Evolutionary conservation across 805 yeast genomes (phyloP), one percentile per base, ranked within the genome.

Genomic region (Phaffomyces opuntiae): DNA sequence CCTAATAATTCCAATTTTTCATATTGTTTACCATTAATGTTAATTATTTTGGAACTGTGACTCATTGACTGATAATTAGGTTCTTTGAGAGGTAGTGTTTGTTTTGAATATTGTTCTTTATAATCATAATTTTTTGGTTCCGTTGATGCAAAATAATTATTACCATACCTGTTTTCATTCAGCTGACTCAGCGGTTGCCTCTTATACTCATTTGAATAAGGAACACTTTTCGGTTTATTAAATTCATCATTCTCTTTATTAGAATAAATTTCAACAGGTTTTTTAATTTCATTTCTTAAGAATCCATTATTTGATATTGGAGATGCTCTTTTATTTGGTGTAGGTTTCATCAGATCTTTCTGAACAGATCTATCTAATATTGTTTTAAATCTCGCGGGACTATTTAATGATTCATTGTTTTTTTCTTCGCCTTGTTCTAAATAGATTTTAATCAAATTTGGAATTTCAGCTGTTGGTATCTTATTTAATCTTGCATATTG

Each of bases 1-100:
- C 97, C 98, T 17, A 90, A 62, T 13, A 86, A 68, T 57, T 88
- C 96, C 26, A 86, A 65, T 46, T 83, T 75, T 55, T 83, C 90
- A 59, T 86, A 91, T 38, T 73, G 73, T 32, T 72, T 72, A 2
- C 76, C 80, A 60, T 88, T 86, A 1, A 83, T 75, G 8, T 56
- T 53, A 6, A 74, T 58, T 2, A 62, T 46, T 24, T 51, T 56
- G 7, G 60, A 49, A 5, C 45, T 50, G 3, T 55, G 49, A 5
- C 48, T 42, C 19, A 40, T 16, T 27, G 48, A 42, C 4, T 56
- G 47, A 4, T 51, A 49, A 26, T 57, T 60, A 1, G 60, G 53
- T 9, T 48, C 54, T 36, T 59, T 57, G 32, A 59, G 42, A 4
- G 61, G 58, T 25, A 56, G 55, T 3, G 40, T 44, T 14, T 55